These are phyloP conservation scores for Brassica rapa DNA, from an alignment of 345 rosid species.

Conservation along the genomic window DNA sequence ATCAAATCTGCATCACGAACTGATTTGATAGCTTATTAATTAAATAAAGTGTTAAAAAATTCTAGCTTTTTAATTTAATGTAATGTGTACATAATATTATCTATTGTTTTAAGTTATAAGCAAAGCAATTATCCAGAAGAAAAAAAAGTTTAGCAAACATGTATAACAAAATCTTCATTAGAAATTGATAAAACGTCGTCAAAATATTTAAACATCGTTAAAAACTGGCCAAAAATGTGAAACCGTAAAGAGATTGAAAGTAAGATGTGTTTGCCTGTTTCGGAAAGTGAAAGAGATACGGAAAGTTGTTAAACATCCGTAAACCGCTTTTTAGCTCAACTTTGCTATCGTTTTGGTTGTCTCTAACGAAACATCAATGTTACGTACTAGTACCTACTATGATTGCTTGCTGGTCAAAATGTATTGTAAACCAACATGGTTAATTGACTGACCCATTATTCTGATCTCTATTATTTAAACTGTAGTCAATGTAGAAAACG, in stretches of 20 bases:
- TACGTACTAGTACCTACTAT: neutral
- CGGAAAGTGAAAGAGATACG: slow-evolving; percentile 24
- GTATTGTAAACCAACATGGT: slow-evolving; percentile 11
- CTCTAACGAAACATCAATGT: slow-evolving; percentile 21
- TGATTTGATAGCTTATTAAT: no score
- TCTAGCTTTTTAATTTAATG: no score
- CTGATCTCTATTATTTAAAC: neutral
- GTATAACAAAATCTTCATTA: no score
- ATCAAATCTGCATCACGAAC: no score
- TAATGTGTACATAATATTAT: no score
- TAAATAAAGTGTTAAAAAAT: no score
- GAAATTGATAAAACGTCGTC: no score
- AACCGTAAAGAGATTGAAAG: slow-evolving; percentile 3
- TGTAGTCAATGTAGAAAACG: neutral
- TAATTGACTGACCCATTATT: neutral
- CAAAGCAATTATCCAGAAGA: no score
- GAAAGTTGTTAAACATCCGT: slow-evolving; percentile 28
- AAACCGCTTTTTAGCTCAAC: slow-evolving; percentile 6
- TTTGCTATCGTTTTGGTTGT: neutral
- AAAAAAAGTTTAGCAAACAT: no score
- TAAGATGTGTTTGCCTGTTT: slow-evolving; percentile 21
- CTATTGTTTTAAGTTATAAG: no score
- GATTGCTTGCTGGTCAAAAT: neutral
- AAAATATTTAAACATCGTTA: no score
- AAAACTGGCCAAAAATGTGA: neutral